Conservation (phyloP, 768 basidiomycete genomes). For the Suillus clintonianus region DNA sequence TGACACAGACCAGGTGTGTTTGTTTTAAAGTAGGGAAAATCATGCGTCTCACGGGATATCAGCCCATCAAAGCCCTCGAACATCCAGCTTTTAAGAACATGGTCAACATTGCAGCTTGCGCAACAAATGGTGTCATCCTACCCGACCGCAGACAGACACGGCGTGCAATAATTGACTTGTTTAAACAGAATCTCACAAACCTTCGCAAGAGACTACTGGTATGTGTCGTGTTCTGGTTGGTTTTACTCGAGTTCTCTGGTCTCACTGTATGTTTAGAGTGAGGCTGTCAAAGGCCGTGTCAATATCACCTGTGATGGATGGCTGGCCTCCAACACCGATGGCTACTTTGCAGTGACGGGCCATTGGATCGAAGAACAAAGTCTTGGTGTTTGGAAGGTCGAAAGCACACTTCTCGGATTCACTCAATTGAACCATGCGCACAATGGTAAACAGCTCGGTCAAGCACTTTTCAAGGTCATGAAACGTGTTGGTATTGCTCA, state of each 20-base stretch:
- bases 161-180: not conserved
- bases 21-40: not conserved
- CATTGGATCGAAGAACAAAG: conserved; percentile 38
- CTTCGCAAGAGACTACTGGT: not conserved
- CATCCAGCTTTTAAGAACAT: conserved; percentile 24
- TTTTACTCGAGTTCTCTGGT: no score
- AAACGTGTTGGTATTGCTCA: conserved; percentile 25
- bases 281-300: conserved; percentile 19
- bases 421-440: conserved; percentile 38
- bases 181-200: conserved; percentile 1
- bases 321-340: no score
- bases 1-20: conserved; percentile 38
- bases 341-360: conserved; percentile 39
- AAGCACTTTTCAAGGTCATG: conserved; percentile 38
- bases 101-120: conserved; percentile 33
- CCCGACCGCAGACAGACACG: not conserved
- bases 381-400: conserved; percentile 22
- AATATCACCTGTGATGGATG: conserved; percentile 40
- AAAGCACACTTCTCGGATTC: conserved; percentile 37
- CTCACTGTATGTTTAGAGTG: conserved; percentile 6
- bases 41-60: not conserved
- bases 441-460: conserved; percentile 35
- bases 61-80: conserved; percentile 37
- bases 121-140: conserved; percentile 33
- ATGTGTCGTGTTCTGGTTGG: no score